Evolutionary conservation across 2,329 filamentous ascomycete species (phyloP).

Genomic region (Zasmidium angulare): DNA sequence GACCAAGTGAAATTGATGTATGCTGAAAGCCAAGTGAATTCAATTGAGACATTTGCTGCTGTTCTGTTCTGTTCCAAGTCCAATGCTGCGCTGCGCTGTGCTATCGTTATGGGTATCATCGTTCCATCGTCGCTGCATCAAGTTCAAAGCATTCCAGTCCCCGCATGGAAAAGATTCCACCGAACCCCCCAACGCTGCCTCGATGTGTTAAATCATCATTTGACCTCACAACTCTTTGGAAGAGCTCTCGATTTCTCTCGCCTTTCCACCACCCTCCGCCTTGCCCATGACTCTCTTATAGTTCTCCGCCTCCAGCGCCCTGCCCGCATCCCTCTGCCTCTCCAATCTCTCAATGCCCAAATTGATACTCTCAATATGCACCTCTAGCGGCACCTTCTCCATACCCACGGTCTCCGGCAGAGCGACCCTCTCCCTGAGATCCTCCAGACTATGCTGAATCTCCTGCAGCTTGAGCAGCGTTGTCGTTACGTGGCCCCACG

Average conservation of each 20-base stretch:
- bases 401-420: conserved; percentile 62
- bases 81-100: neutral
- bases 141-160: no score
- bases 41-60: no score
- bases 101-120: conserved; percentile 31
- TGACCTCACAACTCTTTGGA: neutral
- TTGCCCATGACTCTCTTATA: conserved; percentile 26
- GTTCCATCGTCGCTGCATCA: no score
- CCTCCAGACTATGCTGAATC: conserved; percentile 69
- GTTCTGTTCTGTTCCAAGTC: no score
- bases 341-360: conserved; percentile 71
- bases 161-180: no score
- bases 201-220: no score
- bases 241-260: neutral
- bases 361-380: conserved; percentile 75
- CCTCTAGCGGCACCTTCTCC: conserved; percentile 61
- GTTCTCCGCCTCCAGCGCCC: conserved; percentile 30
- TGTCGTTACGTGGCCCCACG: conserved; percentile 66
- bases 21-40: no score
- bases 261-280: conserved; percentile 20
- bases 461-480: conserved; percentile 72
- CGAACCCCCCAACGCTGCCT: no score
- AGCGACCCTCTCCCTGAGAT: conserved; percentile 69
- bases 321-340: conserved; percentile 55
- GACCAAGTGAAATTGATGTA: no score